Evolutionary conservation across 345 rosid species (phyloP).

Genomic region (Aquilaria malaccensis): DNA sequence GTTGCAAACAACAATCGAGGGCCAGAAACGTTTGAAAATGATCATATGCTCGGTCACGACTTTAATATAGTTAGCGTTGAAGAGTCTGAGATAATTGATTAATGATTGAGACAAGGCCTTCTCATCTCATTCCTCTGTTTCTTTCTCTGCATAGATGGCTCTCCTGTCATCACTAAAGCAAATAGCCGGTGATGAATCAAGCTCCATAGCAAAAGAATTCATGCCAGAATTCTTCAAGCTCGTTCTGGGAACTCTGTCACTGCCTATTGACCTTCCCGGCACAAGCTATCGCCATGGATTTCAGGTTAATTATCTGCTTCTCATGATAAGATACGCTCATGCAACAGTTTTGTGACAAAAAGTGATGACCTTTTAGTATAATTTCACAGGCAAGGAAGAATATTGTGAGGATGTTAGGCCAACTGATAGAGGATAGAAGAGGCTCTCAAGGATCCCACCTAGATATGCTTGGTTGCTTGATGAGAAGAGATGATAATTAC

Average conservation of each 20-base stretch:
- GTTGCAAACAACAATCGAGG: not conserved
- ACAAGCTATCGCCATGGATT: conserved; percentile 54
- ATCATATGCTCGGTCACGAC: too few species aligned
- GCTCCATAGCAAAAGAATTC: conserved; percentile 30
- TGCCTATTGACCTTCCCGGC: conserved; percentile 70
- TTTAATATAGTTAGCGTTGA: too few species aligned
- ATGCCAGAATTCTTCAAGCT: conserved; percentile 68
- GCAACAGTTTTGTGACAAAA: not conserved
- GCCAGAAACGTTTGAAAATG: not conserved
- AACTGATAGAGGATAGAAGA: conserved; percentile 52
- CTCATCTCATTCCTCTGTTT: conserved; percentile 6
- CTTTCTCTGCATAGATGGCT: conserved; percentile 46
- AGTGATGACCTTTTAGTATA: not conserved
- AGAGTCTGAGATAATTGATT: too few species aligned
- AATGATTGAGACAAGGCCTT: too few species aligned
- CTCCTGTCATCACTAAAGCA: conserved; percentile 67
- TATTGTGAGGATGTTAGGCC: conserved; percentile 36
- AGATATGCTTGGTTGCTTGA: conserved; percentile 70
- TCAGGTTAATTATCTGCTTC: conserved; percentile 25
- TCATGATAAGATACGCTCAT: not conserved
- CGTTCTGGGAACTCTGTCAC: conserved; percentile 68
- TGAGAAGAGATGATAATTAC: conserved; percentile 39
- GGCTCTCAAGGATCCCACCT: conserved; percentile 28
- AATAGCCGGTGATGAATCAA: conserved; percentile 41
- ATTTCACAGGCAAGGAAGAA: conserved; percentile 59